Percentiles rank a stretch among this genome's conserved stretches.
Conservation (phyloP, 1,284 basidiomycete genomes). For the Tetrapyrgos nigripes region DNA sequence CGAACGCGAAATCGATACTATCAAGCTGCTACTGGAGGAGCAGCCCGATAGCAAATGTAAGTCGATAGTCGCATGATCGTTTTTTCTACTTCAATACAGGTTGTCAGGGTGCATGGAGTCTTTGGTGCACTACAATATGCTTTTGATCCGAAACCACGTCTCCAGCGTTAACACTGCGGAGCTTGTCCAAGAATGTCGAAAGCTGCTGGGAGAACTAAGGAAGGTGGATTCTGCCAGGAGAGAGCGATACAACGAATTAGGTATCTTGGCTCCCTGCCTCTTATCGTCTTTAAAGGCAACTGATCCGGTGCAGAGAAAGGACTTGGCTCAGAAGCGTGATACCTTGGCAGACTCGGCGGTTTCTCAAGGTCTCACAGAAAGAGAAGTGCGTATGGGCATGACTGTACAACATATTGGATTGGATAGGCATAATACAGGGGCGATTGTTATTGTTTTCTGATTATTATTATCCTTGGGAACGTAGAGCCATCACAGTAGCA, state of each 20-base stretch:
- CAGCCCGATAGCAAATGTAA: constrained; percentile 95
- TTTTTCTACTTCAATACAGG: constrained; percentile 9
- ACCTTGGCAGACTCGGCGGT: neutral
- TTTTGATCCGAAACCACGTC: constrained; percentile 56
- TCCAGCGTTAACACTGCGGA: constrained; percentile 39
- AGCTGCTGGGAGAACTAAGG: constrained; percentile 58
- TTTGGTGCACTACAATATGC: constrained; percentile 80
- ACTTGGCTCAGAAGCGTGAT: neutral
- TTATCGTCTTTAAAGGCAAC: neutral
- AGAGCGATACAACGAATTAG: constrained; percentile 68
- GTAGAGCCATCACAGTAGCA: neutral
- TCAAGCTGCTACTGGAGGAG: constrained; percentile 87
- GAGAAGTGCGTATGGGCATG: neutral
- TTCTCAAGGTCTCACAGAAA: neutral
- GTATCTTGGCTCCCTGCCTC: constrained; percentile 41
- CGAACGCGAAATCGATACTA: constrained; percentile 80
- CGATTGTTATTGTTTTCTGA: neutral
- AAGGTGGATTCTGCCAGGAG: constrained; percentile 64
- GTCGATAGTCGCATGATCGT: constrained; percentile 27
- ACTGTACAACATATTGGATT: neutral
- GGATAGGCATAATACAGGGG: neutral
- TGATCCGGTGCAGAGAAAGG: neutral
- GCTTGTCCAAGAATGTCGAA: constrained; percentile 55
- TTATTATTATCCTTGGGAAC: neutral
- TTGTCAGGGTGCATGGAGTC: constrained; percentile 90